These are phyloP conservation scores for Speleostelium caveatum DNA, from an alignment of 78 protist genomes.

Conservation along the genomic window DNA sequence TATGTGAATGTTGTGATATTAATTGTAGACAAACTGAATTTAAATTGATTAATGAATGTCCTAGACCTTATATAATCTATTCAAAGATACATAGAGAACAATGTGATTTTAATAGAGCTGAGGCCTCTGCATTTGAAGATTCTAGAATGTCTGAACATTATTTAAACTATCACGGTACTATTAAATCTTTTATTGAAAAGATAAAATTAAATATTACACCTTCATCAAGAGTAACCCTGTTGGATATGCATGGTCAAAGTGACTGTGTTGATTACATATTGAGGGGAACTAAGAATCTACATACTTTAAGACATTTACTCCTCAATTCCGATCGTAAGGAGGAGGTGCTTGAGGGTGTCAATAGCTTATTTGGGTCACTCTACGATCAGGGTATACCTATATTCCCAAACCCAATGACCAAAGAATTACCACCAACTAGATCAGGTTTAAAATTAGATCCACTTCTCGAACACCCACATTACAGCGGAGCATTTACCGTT, in stretches of 20 bases:
- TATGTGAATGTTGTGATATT: slow-evolving; percentile 31
- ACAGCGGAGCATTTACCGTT: slow-evolving; percentile 51
- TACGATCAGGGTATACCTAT: neutral
- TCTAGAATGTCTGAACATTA: slow-evolving; percentile 8
- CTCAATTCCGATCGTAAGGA: slow-evolving; percentile 2
- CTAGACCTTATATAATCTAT: slow-evolving; percentile 59
- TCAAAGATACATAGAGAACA: slow-evolving; percentile 57
- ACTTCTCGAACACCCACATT: slow-evolving; percentile 41
- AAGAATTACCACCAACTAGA: neutral
- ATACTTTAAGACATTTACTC: slow-evolving; percentile 16
- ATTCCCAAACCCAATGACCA: slow-evolving; percentile 36
- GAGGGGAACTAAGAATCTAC: slow-evolving; percentile 26
- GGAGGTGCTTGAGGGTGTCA: slow-evolving; percentile 1
- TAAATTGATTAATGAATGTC: neutral
- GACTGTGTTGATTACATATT: slow-evolving; percentile 23
- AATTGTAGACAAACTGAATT: neutral
- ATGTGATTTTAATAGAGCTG: slow-evolving; percentile 56
- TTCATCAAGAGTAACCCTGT: neutral
- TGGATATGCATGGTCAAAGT: slow-evolving; percentile 72
- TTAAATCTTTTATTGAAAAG: neutral
- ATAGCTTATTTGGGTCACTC: slow-evolving; percentile 39
- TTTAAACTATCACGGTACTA: slow-evolving; percentile 22
- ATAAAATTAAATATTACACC: neutral
- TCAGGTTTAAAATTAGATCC: neutral
- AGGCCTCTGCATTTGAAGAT: slow-evolving; percentile 35